These are phyloP conservation scores for Kipferlia bialata DNA, from an alignment of 78 protist genomes.

Conservation along the genomic window DNA sequence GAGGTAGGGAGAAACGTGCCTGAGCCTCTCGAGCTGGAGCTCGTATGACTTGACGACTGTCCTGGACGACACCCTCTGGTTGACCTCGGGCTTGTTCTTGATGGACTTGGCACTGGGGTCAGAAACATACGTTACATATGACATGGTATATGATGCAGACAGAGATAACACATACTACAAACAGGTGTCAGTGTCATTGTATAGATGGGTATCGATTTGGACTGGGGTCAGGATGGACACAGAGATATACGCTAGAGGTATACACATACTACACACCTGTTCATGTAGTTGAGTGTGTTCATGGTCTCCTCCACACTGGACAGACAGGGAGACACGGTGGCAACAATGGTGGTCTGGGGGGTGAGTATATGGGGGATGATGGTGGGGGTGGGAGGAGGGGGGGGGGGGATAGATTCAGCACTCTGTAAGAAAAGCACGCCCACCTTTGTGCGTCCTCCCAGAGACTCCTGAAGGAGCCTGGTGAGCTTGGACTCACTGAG, in stretches of 20 bases:
- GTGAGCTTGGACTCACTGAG: conserved; percentile 65
- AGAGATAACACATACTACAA: neutral
- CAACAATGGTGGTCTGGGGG: conserved; percentile 80
- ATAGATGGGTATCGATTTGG: neutral
- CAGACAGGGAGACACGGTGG: conserved; percentile 67
- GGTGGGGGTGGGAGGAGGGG: too few species aligned
- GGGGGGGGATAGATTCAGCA: too few species aligned
- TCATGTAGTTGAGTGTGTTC: neutral
- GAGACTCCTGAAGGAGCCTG: conserved; percentile 72
- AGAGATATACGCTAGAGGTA: conserved; percentile 35
- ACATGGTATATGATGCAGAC: too few species aligned
- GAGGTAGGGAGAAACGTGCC: too few species aligned
- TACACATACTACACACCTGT: too few species aligned
- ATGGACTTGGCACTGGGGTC: conserved; percentile 74
- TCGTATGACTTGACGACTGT: conserved; percentile 32
- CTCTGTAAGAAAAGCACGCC: too few species aligned
- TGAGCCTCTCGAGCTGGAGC: conserved; percentile 32
- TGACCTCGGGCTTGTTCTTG: conserved; percentile 53
- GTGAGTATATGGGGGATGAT: too few species aligned
- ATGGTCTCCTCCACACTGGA: conserved; percentile 57
- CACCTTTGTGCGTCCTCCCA: conserved; percentile 81
- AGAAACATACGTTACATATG: too few species aligned
- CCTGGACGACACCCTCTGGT: conserved; percentile 56
- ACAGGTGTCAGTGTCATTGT: neutral
- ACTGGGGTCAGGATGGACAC: conserved; percentile 57